Evolutionary conservation across 805 yeast genomes (phyloP).

Genomic region (Wickerhamomyces bisporus): DNA sequence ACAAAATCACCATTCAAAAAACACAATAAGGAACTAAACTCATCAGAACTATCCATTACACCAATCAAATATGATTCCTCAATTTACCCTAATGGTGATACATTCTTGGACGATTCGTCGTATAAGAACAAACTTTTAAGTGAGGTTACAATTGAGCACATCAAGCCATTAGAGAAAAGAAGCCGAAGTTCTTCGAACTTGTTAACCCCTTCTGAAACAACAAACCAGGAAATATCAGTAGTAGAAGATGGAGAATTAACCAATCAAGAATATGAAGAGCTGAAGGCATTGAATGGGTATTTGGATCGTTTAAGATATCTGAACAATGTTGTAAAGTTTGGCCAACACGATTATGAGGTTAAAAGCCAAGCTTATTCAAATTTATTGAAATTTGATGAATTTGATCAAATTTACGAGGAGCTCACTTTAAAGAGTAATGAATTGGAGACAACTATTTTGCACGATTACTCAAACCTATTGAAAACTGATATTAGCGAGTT

Average conservation of each 20-base stretch:
- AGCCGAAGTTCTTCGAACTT: too few relatives aligned
- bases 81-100: neutral
- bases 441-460: constrained; percentile 6
- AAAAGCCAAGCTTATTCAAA: constrained; percentile 11
- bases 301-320: constrained; percentile 5
- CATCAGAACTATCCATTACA: neutral
- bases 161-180: too few relatives aligned
- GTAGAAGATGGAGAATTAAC: constrained; percentile 7
- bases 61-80: neutral
- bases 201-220: too few relatives aligned
- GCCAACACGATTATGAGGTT: constrained; percentile 19
- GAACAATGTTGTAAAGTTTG: constrained; percentile 9
- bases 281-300: constrained; percentile 8
- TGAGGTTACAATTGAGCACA: constrained; percentile 21
- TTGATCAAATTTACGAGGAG: constrained; percentile 6
- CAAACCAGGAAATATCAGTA: too few relatives aligned
- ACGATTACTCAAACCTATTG: constrained; percentile 8
- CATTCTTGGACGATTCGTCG: neutral
- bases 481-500: constrained; percentile 18
- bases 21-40: neutral
- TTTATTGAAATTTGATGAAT: constrained; percentile 4
- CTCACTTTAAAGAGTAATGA: neutral
- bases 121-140: neutral
- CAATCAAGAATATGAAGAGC: constrained; percentile 22
- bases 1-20: constrained; percentile 23